A percentile compares a stretch with the other conserved stretches of the same genome.
Evolutionary conservation across 1,284 basidiomycete genomes (phyloP).

Genomic region (Ceratobasidium sp.): DNA sequence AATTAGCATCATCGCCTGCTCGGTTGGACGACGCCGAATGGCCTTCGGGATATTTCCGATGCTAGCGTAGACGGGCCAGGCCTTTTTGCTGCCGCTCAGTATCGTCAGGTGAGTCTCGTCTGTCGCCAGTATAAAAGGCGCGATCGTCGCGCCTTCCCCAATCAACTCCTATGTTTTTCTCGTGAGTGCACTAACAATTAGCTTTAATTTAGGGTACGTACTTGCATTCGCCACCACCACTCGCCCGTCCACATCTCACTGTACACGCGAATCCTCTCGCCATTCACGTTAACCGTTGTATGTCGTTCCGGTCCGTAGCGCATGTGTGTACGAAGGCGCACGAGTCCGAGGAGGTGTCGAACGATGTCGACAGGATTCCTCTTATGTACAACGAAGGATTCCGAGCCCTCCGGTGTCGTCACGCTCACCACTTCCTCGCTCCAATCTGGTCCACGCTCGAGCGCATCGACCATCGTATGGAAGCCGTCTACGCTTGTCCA

Average conservation of each 20-base stretch:
- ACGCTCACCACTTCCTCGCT: conserved; percentile 47
- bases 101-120: conserved; percentile 39
- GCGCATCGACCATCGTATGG: conserved; percentile 43
- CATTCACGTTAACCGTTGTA: neutral
- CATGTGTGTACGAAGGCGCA: conserved; percentile 3
- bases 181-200: neutral
- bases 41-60: conserved; percentile 44
- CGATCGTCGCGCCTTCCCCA: conserved; percentile 30
- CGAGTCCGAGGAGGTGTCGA: conserved; percentile 46
- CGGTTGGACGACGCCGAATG: neutral
- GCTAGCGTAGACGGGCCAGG: conserved; percentile 40
- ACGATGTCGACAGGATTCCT: conserved; percentile 54
- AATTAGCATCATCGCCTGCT: conserved; percentile 33
- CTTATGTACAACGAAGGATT: conserved; percentile 52
- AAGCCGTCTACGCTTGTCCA: too few relatives aligned
- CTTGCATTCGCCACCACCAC: conserved; percentile 43
- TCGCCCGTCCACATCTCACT: conserved; percentile 38
- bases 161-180: conserved; percentile 31
- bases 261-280: neutral
- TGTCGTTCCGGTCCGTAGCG: conserved; percentile 12
- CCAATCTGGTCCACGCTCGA: conserved; percentile 50
- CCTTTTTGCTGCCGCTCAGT: conserved; percentile 37
- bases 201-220: neutral
- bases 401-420: conserved; percentile 46
- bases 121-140: conserved; percentile 26